Evolutionary conservation across 2,329 filamentous ascomycete genomes (phyloP).

Genomic region (Boeremia exigua): DNA sequence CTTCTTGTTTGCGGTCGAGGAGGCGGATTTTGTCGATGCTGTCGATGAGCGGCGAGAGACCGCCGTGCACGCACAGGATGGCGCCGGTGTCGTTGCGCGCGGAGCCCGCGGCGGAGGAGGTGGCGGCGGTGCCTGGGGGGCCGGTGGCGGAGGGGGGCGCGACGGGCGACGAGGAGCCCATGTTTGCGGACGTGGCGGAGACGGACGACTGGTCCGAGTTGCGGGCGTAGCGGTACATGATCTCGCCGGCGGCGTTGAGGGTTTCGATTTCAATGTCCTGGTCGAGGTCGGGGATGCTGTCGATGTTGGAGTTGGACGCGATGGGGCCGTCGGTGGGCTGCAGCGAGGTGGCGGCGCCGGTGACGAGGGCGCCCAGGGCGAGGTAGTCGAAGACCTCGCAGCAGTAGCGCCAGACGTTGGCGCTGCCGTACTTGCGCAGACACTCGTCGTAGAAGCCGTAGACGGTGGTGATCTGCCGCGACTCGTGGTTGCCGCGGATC

Average conservation of each 20-base stretch:
- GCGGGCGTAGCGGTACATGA: conserved; percentile 75
- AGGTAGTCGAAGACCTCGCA: conserved; percentile 99
- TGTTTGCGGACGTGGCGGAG: conserved; percentile 38
- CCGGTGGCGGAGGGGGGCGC: conserved; percentile 59
- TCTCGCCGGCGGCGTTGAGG: conserved; percentile 79
- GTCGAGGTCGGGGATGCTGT: conserved; percentile 59
- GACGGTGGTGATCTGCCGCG: conserved; percentile 93
- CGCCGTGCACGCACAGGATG: conserved; percentile 94
- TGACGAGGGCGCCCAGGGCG: conserved; percentile 83
- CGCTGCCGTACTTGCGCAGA: conserved; percentile 91
- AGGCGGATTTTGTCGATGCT: conserved; percentile 94
- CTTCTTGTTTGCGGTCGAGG: conserved; percentile 93
- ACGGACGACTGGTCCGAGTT: conserved; percentile 47
- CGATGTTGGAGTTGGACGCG: conserved; percentile 58
- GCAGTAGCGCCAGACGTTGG: conserved; percentile 92
- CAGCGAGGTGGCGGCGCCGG: conserved; percentile 76
- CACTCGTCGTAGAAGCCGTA: conserved; percentile 99
- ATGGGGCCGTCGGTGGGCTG: conserved; percentile 65
- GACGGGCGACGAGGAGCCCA: conserved; percentile 44
- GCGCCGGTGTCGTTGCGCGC: conserved; percentile 65
- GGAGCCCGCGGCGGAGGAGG: conserved; percentile 67
- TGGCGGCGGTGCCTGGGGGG: conserved; percentile 79
- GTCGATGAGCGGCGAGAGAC: conserved; percentile 88
- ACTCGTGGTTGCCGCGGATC: conserved; percentile 95
- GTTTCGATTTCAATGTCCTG: conserved; percentile 92